Evolutionary conservation across 306 rosid genomes (phyloP), one percentile per base, ranked within the genome.

Genomic region (Geum urbanum): DNA sequence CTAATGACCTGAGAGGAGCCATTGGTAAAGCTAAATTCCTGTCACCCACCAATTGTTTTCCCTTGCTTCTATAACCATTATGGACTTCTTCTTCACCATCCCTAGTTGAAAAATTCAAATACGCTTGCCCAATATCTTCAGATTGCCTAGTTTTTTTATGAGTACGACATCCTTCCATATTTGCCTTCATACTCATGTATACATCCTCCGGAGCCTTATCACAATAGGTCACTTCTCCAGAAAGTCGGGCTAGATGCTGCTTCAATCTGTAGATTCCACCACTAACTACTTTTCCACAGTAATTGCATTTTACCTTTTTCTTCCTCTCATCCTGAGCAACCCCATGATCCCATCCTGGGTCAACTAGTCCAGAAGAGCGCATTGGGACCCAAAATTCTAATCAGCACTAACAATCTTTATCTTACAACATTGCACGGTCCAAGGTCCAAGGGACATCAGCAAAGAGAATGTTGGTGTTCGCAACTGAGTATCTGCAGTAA

Each of bases 291-390:
- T 94, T 94, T 22, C 98, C 98, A 71, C 98, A 90, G 83, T 90
- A 94, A 78, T 94, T 94, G 84, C 98, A 94, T 72, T 88, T 88
- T 66, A 94, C 98, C 78, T 90, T 94, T 92, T 90, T 94, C 84
- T 94, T 94, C 76, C 87, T 87, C 85, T 87, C 98, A 76, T 94
- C 98, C 79, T 90, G 97, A 67, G 98, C 95, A 74, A 76, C 63
- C 13, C 97, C 98, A 80, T 94, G 97, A 74, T 94, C 97, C 98
- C 98, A 94, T 49, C 98, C 98, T 6, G 97, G 98, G 82, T 94
- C 97, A 61, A 88, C 83, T 81, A 88, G 83, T 68, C 97, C 98
- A 47, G 82, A 70, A 61, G 98, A 78, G 78, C 95, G 97, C 67
- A 79, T 53, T 67, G 96, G 88, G 69, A 90, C 92, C 87, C 88